Conservation (phyloP, 495 filamentous ascomycete species). For the Penicillium angulare region DNA sequence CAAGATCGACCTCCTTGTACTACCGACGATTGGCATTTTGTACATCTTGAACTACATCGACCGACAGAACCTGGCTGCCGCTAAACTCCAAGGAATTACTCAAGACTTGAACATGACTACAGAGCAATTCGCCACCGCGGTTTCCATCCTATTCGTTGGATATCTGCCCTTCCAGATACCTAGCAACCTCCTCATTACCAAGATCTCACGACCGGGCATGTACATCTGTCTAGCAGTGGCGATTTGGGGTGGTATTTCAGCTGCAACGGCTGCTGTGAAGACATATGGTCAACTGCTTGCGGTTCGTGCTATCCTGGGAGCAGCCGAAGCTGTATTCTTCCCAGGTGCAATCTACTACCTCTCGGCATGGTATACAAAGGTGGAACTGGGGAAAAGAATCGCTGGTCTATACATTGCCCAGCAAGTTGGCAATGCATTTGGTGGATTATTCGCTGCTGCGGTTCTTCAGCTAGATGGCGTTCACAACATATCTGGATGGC, state of each 20-base stretch:
- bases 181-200: constrained; percentile 57
- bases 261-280: constrained; percentile 34
- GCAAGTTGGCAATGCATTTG: constrained; percentile 56
- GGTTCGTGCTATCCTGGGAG: constrained; percentile 37
- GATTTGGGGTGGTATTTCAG: constrained; percentile 50
- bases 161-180: constrained; percentile 59
- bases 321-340: constrained; percentile 47
- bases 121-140: constrained; percentile 27
- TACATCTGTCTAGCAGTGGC: constrained; percentile 40
- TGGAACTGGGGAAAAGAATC: constrained; percentile 54
- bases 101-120: constrained; percentile 28
- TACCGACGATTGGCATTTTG: constrained; percentile 37
- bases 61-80: constrained; percentile 29
- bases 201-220: constrained; percentile 28
- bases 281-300: constrained; percentile 30
- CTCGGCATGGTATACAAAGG: constrained; percentile 56
- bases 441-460: constrained; percentile 53
- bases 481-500: constrained; percentile 48
- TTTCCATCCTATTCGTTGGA: constrained; percentile 36
- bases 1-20: constrained; percentile 39
- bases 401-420: constrained; percentile 58
- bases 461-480: constrained; percentile 50
- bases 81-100: constrained; percentile 30
- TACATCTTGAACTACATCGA: constrained; percentile 43
- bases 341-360: constrained; percentile 57